Base-by-base conservation (phyloP, 805 yeast genomes). In the Pichia kluyveri region DNA sequence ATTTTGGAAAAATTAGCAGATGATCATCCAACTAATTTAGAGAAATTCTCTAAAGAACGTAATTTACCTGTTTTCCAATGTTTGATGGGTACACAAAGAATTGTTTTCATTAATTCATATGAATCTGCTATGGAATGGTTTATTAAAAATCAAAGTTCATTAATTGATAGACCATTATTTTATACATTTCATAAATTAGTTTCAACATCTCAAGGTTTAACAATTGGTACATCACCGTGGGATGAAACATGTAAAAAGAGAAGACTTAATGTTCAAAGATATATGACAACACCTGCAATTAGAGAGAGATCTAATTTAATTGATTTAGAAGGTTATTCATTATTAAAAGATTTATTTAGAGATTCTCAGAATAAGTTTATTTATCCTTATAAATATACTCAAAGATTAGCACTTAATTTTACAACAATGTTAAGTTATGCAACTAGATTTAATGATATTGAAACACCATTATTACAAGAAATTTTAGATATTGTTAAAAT, bases 141-240 rank as follows among this genome's bases (percentile, higher is more conserved):
- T 45, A 48, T 56, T 15, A 54, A 56, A 32, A 54, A 56, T 37
- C 59, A 56, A 37, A 50, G 55, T 15, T 45, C 51, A 4, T 41
- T 56, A 11, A 55, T 52, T 14, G 59, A 56, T 40, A 46, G 59
- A 38, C 59, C 60, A 7, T 41, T 55, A 5, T 54, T 56, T 38
- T 56, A 56, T 44, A 56, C 60, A 1, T 56, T 55, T 36, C 59
- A 55, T 41, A 55, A 55, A 40, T 43, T 55, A 11, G 40, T 43
- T 31, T 55, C 59, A 23, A 31, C 66, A 53, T 44, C 70, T 55
- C 52, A 72, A 49, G 62, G 73, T 4, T 63, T 66, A 39, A 70
- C 73, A 1, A 69, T 69, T 38, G 73, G 73, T 9, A 69, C 73
- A 4, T 67, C 73, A 6, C 72, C 73, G 3, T 70, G 70, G 69